Conservation (phyloP, 2,329 filamentous ascomycete genomes). For the Calcarisporium arbuscula region DNA sequence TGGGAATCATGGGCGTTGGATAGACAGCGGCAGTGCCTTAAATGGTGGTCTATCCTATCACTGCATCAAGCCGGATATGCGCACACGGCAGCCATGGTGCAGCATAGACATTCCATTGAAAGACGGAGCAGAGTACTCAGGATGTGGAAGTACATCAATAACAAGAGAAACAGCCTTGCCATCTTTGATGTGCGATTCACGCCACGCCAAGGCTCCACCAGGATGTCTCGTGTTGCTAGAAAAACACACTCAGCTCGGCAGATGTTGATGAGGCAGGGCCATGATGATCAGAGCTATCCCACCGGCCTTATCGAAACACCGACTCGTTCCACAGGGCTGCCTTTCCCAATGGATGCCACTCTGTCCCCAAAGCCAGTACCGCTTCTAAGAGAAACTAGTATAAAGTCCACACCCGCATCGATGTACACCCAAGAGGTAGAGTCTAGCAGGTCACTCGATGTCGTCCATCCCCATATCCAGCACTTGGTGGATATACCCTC, state of each 20-base stretch:
- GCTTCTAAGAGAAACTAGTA: constrained; percentile 23
- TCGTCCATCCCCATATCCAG: not conserved
- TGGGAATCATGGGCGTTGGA: constrained; percentile 25
- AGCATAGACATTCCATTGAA: constrained; percentile 25
- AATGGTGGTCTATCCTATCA: constrained; percentile 30
- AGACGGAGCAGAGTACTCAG: constrained; percentile 23
- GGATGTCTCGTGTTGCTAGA: constrained; percentile 18
- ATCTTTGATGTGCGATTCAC: constrained; percentile 4
- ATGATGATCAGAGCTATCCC: constrained; percentile 14
- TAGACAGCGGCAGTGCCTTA: constrained; percentile 26
- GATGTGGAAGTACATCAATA: constrained; percentile 21
- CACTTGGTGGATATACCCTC: constrained; percentile 6
- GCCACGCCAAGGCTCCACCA: constrained; percentile 4
- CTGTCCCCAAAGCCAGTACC: constrained; percentile 21
- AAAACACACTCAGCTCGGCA: constrained; percentile 18
- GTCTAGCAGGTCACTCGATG: constrained; percentile 6
- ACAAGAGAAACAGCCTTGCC: constrained; percentile 8
- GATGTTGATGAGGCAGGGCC: constrained; percentile 15
- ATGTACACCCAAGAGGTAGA: constrained; percentile 5
- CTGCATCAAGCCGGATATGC: constrained; percentile 30
- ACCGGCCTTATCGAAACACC: constrained; percentile 31
- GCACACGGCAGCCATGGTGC: constrained; percentile 27
- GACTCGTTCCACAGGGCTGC: constrained; percentile 39
- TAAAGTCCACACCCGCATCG: constrained; percentile 13
- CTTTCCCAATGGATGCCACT: constrained; percentile 28